Evolutionary conservation across 164 flowering plant species (phyloP), one percentile per base, ranked within the genome.

Genomic region (Saururus chinensis): DNA sequence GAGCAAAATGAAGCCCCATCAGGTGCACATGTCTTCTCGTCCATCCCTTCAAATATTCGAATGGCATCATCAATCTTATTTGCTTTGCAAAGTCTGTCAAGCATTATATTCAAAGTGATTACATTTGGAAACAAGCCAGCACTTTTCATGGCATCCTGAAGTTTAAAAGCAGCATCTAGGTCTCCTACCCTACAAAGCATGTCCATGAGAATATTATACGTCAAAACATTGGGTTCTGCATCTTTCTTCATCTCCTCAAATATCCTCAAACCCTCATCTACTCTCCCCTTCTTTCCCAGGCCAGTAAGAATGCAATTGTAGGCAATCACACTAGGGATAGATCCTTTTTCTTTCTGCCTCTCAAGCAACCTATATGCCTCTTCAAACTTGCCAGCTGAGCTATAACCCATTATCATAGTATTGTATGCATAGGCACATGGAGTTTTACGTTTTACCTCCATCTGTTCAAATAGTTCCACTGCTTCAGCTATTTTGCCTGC

Each of bases 391-490:
- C 98, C 98, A 63, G 80, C 82, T 10, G 83, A 81, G 19, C 96
- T 92, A 74, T 84, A 92, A 35, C 96, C 98, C 96, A 92, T 89
- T 60, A 92, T 87, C 96, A 92, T 86, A 60, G 96, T 92, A 72
- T 83, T 92, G 72, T 92, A 92, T 60, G 96, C 95, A 81, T 89
- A 92, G 26, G 80, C 89, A 78, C 93, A 92, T 23, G 98, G 98
- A 22, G 86, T 87, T 57, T 68, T 72, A 68, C 84, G 75, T 60
- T 77, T 74, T 22, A 41, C 64, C 61, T 87, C 96, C 95, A 89
- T 79, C 53, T 79, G 77, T 62, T 92, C 92, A 76, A 92, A 92
- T 12, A 89, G 53, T 51, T 87, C 83, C 53, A 80, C 88, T 57
- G 96, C 98, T 74, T 92, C 96, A 57, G 73, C 70, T 20, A 89